Evolutionary conservation across 2,329 filamentous ascomycete genomes (phyloP).

Genomic region (Fusarium aywerte): DNA sequence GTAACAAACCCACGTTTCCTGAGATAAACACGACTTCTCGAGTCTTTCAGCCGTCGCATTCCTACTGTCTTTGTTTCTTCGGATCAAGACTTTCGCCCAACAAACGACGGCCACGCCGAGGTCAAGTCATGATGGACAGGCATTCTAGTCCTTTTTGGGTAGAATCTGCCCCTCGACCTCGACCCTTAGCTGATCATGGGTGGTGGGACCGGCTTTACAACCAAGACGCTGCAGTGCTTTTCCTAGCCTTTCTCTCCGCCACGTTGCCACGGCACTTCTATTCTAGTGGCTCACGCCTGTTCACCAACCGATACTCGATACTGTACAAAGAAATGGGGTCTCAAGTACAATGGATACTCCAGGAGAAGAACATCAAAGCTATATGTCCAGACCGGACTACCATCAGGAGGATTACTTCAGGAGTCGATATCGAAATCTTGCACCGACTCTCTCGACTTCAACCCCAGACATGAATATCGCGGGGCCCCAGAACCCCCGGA

Average conservation of each 20-base stretch:
- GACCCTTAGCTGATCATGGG: slow-evolving; percentile 18
- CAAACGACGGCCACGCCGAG: slow-evolving; percentile 33
- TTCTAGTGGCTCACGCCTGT: slow-evolving; percentile 39
- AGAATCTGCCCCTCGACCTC: slow-evolving; percentile 17
- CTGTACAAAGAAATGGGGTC: slow-evolving; percentile 18
- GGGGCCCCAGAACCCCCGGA: slow-evolving; percentile 44
- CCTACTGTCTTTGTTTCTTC: background rate
- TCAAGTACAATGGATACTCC: background rate
- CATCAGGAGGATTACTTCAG: background rate
- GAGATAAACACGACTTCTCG: background rate
- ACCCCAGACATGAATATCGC: slow-evolving; percentile 31
- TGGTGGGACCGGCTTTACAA: slow-evolving; percentile 35
- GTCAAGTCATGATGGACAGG: slow-evolving; percentile 7
- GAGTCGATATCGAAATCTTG: background rate
- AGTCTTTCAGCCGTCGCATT: background rate
- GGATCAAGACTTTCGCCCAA: slow-evolving; percentile 13
- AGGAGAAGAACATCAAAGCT: background rate
- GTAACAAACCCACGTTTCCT: background rate
- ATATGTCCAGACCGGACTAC: background rate
- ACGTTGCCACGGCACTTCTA: slow-evolving; percentile 47
- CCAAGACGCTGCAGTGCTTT: slow-evolving; percentile 33
- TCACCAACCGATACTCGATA: slow-evolving; percentile 2
- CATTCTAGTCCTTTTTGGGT: slow-evolving; percentile 16
- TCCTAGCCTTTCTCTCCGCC: slow-evolving; percentile 41
- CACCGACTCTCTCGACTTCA: background rate